These are phyloP conservation scores for Nitzschia palea DNA, from an alignment of 108 stramenopile genomes.

Conservation along the genomic window DNA sequence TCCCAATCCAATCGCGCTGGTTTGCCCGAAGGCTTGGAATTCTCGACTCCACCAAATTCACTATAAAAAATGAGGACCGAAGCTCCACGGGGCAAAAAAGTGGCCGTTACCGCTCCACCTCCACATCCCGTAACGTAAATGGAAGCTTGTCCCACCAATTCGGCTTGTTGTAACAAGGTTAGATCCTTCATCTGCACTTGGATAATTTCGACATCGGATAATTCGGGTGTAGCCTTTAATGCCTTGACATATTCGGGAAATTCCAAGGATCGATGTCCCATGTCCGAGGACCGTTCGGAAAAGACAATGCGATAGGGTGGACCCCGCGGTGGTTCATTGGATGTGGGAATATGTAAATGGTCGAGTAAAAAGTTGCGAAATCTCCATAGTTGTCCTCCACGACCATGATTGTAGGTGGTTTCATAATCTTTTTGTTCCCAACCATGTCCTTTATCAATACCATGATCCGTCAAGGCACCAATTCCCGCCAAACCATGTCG, in stretches of 20 bases:
- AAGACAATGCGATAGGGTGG: conserved; percentile 46
- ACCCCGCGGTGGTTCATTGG: background rate
- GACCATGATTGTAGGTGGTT: conserved; percentile 37
- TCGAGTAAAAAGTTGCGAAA: conserved; percentile 48
- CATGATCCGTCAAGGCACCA: conserved; percentile 62
- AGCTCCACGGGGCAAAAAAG: conserved; percentile 55
- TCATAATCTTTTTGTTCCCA: conserved; percentile 39
- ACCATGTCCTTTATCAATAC: conserved; percentile 51
- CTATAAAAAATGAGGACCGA: conserved; percentile 40
- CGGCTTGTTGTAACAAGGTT: conserved; percentile 15
- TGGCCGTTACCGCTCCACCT: conserved; percentile 57
- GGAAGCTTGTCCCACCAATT: conserved; percentile 12
- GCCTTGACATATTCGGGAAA: conserved; percentile 40
- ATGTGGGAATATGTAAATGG: conserved; percentile 30
- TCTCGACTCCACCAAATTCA: conserved; percentile 29
- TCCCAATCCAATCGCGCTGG: conserved; percentile 68
- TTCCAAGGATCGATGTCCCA: conserved; percentile 22
- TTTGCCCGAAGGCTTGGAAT: background rate
- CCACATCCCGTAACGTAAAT: conserved; percentile 52
- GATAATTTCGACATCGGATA: background rate
- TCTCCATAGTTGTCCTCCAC: conserved; percentile 29
- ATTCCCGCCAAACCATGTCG: conserved; percentile 49
- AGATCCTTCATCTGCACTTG: conserved; percentile 16
- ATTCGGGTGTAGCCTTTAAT: background rate
- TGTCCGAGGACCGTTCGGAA: conserved; percentile 41